Conservation (phyloP, 2,329 filamentous ascomycete genomes). For the Colletotrichum sp. region DNA sequence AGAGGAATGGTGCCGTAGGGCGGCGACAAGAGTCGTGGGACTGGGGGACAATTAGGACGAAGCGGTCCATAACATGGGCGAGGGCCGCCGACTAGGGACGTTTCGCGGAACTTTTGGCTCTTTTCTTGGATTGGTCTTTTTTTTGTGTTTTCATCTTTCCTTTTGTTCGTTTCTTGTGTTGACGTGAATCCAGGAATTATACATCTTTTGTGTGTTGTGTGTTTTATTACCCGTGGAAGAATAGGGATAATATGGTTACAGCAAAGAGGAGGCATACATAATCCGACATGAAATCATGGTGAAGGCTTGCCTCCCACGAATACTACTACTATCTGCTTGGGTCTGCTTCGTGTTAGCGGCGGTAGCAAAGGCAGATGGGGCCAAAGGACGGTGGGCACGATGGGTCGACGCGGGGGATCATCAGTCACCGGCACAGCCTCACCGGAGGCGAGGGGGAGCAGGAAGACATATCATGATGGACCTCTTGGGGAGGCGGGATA, state of each 20-base stretch:
- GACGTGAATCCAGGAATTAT: not conserved
- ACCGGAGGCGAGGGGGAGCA: not conserved
- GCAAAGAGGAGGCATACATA: conserved; percentile 2
- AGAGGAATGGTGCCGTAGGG: not conserved
- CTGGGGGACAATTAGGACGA: not conserved
- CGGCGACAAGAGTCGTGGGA: not conserved
- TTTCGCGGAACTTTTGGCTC: not conserved
- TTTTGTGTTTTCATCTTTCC: not conserved
- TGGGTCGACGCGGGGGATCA: not conserved
- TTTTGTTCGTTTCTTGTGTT: not conserved
- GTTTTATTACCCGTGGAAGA: not conserved
- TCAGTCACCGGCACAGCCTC: not conserved
- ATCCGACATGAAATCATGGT: conserved; percentile 20
- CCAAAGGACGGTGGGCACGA: not conserved
- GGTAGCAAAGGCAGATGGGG: not conserved
- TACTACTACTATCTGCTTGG: conserved; percentile 3
- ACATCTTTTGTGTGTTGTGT: not conserved
- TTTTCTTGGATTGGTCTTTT: not conserved
- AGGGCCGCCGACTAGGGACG: not conserved
- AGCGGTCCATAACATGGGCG: conserved; percentile 10
- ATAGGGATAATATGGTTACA: not conserved
- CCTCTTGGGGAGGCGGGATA: not conserved
- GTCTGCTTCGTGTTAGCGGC: not conserved
- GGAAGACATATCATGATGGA: not conserved
- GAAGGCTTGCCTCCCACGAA: conserved; percentile 19